These are phyloP conservation scores for Achaetomiella virescens DNA, from an alignment of 495 filamentous ascomycete genomes.

Conservation along the genomic window DNA sequence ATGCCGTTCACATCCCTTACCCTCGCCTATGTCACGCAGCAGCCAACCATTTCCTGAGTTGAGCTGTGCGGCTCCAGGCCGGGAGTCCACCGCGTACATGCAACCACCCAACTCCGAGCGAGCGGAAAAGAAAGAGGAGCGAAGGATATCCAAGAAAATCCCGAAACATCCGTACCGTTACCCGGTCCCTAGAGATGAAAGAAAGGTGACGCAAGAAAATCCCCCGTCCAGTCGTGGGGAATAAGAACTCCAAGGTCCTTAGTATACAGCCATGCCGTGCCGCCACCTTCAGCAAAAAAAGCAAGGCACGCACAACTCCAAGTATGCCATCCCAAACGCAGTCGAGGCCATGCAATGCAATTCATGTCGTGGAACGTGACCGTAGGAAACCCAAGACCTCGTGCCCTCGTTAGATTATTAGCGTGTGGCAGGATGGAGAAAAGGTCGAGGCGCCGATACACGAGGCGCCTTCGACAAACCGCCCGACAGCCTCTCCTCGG, in stretches of 20 bases:
- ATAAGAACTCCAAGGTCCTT: not conserved
- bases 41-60: not conserved
- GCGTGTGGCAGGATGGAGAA: not conserved
- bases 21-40: not conserved
- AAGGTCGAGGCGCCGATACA: not conserved
- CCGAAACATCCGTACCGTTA: not conserved
- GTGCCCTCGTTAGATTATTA: constrained; percentile 19
- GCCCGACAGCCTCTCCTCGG: not conserved
- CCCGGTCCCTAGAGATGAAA: not conserved
- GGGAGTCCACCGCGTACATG: not conserved
- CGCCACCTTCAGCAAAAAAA: not conserved
- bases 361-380: constrained; percentile 3
- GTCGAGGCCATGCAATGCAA: constrained; percentile 22
- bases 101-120: constrained; percentile 3
- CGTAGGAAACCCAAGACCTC: constrained; percentile 11
- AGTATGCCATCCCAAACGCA: constrained; percentile 6
- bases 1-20: not conserved
- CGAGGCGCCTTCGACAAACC: not conserved
- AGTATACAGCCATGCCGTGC: not conserved
- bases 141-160: constrained; percentile 2
- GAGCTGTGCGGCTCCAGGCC: not conserved
- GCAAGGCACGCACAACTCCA: not conserved
- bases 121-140: not conserved
- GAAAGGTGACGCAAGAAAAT: not conserved
- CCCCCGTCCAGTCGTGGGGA: not conserved